Base-by-base conservation (phyloP, 257 asterid genomes). In the Nyctanthes arbortristis region DNA sequence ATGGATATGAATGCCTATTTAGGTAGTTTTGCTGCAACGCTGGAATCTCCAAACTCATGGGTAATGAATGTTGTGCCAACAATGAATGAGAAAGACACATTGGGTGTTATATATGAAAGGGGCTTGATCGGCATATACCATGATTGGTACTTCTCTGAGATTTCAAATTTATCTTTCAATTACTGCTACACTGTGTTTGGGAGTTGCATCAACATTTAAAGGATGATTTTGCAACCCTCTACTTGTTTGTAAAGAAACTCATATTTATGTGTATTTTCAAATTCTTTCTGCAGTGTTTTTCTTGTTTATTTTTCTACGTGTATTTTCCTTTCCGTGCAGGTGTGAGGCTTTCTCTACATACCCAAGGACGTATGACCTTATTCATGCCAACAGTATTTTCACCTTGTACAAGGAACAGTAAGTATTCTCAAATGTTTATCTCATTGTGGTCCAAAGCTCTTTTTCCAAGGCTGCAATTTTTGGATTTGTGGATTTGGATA, bases 1-100 rank as follows among this genome's bases (percentile, higher is more conserved):
- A 67, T 83, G 84, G 88, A 83, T 61, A 83, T 83, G 88, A 83
- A 83, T 75, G 83, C 88, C 35, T 84, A 79, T 36, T 56, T 78
- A 12, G 88, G 88, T 33, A 72, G 88, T 68, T 83, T 83, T 61
- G 85, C 88, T 18, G 88, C 88, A 25, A 82, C 73, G 2, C 52
- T 83, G 39, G 81, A 80, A 25, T 73, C 84, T 3, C 63, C 81
- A 10, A 78, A 68, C 59, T 31, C 80, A 34, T 83, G 88, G 85
- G 85, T 78, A 49, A 83, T 83, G 88, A 80, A 80, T 55, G 88
- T 83, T 33, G 65, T 80, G 70, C 83, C 88, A 45, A 80, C 71
- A 1, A 67, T 82, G 5, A 79, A 83, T 40, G 80, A 71, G 39
- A 61, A 31, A 37, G 81, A 83, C 67, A 83, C 85, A 29, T 69